Evolutionary conservation across 179 eudicot genomes (phyloP), one percentile per base, ranked within the genome.

Genomic region (Silene coronaria): DNA sequence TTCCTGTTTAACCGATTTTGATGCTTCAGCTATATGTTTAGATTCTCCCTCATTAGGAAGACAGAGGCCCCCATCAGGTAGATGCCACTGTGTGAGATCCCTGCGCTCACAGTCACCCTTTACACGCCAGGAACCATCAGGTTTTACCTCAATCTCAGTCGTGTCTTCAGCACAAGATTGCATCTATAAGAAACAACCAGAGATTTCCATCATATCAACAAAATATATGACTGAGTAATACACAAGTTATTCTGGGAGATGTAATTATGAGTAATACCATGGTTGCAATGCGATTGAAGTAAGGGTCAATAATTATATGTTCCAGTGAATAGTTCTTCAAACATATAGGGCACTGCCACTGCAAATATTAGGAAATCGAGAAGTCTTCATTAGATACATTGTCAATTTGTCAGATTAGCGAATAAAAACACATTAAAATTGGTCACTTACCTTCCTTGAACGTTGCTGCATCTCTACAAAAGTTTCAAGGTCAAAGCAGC

Each of bases 401-500:
- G 45, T 64, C 60, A 21, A 23, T 19, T 42, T 26, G 45, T 64
- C 60, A 21, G 30, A 59, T 3, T 64, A 28, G 55, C 57, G 16
- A 67, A 79, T 51, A 38, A 48, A 51, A 32, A 34, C n/a, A 38
- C 9, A 46, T 45, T 9, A 55, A 16, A 12, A 11, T 45, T 27
- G 45, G 75, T 22, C 42, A 45, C 96, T 84, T 86, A 84, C 98
- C 98, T 94, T 94, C 79, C 96, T 86, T 46, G 97, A 90, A 51
- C 95, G 90, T 77, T 90, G 94, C 76, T 92, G 92, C 88, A 94
- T 89, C 80, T 87, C 92, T 67, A 92, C 89, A 78, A 92, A 94
- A 30, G 90, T 88, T 66, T 92, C 89, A 65, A 94, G 97, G 90
- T 94, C 98, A 86, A 94, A 94, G 83, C 98, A 94, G 55, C 96